Percentiles rank a stretch among this genome's conserved stretches.
Conservation (phyloP, 108 stramenopile genomes). For the Epipyxis sp. region DNA sequence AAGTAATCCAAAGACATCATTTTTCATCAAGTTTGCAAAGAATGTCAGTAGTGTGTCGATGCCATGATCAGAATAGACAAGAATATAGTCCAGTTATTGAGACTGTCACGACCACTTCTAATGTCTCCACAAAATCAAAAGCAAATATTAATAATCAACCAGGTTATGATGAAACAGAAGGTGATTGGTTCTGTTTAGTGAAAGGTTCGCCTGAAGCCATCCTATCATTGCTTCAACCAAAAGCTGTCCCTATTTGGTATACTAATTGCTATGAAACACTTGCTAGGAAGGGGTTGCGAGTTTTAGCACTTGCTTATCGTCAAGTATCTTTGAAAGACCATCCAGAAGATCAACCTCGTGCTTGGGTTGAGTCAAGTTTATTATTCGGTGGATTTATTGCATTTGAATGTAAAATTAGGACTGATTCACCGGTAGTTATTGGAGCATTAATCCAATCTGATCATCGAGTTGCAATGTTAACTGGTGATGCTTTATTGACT, state of each 20-base stretch:
- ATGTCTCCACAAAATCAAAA: not conserved
- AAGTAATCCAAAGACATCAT: conserved; percentile 80
- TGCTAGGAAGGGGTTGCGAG: conserved; percentile 77
- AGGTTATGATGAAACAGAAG: conserved; percentile 17
- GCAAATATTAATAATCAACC: too few species aligned
- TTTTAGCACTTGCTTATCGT: conserved; percentile 85
- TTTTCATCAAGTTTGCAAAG: conserved; percentile 93
- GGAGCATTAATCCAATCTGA: conserved; percentile 75
- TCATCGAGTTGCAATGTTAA: conserved; percentile 85
- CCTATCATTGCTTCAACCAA: conserved; percentile 59
- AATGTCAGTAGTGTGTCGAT: conserved; percentile 84
- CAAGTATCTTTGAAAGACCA: conserved; percentile 45
- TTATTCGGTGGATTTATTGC: conserved; percentile 89
- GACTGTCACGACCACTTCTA: not conserved
- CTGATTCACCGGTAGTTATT: conserved; percentile 77
- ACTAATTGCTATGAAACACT: conserved; percentile 40
- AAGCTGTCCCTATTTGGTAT: conserved; percentile 44
- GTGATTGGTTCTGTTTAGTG: conserved; percentile 66
- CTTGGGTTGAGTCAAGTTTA: conserved; percentile 43
- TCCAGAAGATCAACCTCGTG: conserved; percentile 61
- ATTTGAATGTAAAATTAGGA: conserved; percentile 85
- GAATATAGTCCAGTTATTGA: not conserved
- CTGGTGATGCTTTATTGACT: conserved; percentile 89
- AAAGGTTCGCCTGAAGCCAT: conserved; percentile 97
- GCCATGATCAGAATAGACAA: not conserved